Conservation (phyloP, 768 basidiomycete genomes). For the Podaxis carcinomalis region DNA sequence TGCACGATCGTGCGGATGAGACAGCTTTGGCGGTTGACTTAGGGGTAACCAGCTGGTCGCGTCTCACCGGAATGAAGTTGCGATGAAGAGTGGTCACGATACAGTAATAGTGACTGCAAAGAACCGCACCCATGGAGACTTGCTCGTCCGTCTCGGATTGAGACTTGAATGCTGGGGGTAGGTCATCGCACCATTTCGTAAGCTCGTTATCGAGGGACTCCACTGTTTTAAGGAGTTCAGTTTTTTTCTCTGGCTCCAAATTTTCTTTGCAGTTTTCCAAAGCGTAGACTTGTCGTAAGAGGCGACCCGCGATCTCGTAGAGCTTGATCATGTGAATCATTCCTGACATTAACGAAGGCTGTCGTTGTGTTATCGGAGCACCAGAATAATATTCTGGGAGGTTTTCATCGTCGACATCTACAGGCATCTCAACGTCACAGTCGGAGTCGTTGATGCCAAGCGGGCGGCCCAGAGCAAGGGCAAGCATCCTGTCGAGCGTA, state of each 20-base stretch:
- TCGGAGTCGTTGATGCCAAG: conserved; percentile 87
- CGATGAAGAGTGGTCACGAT: conserved; percentile 84
- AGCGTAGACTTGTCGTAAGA: conserved; percentile 80
- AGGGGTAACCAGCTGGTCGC: conserved; percentile 62
- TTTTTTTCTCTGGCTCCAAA: conserved; percentile 68
- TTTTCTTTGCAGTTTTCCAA: conserved; percentile 73
- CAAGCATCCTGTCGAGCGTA: conserved; percentile 87
- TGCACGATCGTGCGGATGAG: conserved; percentile 80
- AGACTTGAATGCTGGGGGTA: conserved; percentile 73
- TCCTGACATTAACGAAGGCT: conserved; percentile 76
- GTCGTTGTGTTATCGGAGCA: conserved; percentile 47
- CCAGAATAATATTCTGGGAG: conserved; percentile 71
- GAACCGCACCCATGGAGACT: conserved; percentile 79
- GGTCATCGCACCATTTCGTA: conserved; percentile 77
- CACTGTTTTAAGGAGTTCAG: conserved; percentile 72
- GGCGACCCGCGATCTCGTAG: conserved; percentile 81
- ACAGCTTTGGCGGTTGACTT: conserved; percentile 79
- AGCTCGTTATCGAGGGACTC: conserved; percentile 76
- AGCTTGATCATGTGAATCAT: conserved; percentile 70
- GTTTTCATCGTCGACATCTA: conserved; percentile 78
- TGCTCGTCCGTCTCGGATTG: conserved; percentile 71
- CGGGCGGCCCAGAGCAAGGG: conserved; percentile 83
- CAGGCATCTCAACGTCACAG: conserved; percentile 84
- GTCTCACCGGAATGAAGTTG: conserved; percentile 78
- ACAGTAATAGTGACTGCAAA: conserved; percentile 89